Base-by-base conservation (phyloP, 768 basidiomycete genomes). In the Gloeopeniophorella convolvens region DNA sequence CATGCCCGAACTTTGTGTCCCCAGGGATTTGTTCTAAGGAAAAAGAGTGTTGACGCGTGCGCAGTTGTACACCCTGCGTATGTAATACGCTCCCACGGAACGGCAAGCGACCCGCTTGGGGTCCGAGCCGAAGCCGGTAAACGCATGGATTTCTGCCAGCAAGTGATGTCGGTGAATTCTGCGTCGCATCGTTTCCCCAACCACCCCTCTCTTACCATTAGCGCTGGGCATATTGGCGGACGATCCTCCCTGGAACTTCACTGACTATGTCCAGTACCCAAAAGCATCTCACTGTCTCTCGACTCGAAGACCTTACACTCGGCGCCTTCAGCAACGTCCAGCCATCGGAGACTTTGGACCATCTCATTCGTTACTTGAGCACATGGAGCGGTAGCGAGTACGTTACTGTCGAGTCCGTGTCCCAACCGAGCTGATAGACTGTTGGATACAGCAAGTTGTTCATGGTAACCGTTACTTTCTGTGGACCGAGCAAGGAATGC, bases 1-100 rank as follows among this genome's bases (percentile, higher is more conserved):
- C 87, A 65, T 76, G 89, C 78, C 85, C 89, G 89, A 91, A 90
- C 89, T 91, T 87, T 86, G 78, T 80, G 88, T 90, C 86, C 82
- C 76, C 86, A 76, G 54, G 62, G 71, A 70, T 80, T 85, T 84
- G 83, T 87, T 87, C 80, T 45, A 62, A 64, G 60, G 56, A 62
- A 59, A 60, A 49, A 27, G 27, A 5, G 59, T 61, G 55, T 50
- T 61, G 60, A 55, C 45, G 16, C 11, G 13, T 18, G 18, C 5
- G 21, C 15, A 42, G 57, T 59, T 67, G 66, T 61, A 52, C 31
- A 21, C 28, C 33, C 58, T 51, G 15, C n/a, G 71, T 74, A 74
- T 49, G 60, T 76, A 72, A 78, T 50, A 37, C 30, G 23, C 61
- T 76, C 76, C 54, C 74, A 74, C 48, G 45, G 40, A 26, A 26